Conservation (phyloP, 2,329 filamentous ascomycete genomes). For the Colletotrichum sp. region DNA sequence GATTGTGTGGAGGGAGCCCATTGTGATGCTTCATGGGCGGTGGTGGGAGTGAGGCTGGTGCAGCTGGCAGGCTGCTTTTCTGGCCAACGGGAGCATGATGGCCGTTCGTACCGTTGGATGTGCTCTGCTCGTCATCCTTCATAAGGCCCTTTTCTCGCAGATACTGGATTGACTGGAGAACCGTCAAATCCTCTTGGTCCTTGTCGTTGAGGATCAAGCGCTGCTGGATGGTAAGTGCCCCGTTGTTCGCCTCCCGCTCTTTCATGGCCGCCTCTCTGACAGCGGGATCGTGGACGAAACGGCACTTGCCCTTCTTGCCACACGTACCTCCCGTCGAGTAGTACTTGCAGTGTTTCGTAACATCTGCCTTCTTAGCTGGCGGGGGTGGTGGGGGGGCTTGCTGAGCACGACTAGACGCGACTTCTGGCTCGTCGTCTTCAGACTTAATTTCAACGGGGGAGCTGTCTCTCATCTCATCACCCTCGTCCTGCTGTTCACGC, state of each 20-base stretch:
- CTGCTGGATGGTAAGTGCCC: conserved; percentile 69
- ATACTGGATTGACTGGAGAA: conserved; percentile 70
- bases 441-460: conserved; percentile 53
- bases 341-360: conserved; percentile 73
- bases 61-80: conserved; percentile 37
- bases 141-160: conserved; percentile 65
- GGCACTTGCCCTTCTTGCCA: conserved; percentile 78
- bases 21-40: conserved; percentile 29
- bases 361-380: conserved; percentile 62
- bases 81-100: neutral
- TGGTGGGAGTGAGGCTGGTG: conserved; percentile 41
- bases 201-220: conserved; percentile 71
- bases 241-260: conserved; percentile 69
- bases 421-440: conserved; percentile 65
- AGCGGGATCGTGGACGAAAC: conserved; percentile 71
- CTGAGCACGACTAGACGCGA: conserved; percentile 54
- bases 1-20: conserved; percentile 36
- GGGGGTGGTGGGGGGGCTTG: conserved; percentile 40
- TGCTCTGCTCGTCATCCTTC: conserved; percentile 32
- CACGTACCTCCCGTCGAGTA: conserved; percentile 72
- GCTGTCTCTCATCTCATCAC: conserved; percentile 66
- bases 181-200: conserved; percentile 69
- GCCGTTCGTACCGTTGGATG: conserved; percentile 24
- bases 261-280: conserved; percentile 67
- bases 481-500: conserved; percentile 70